phyloP scores from a whole-genome alignment of 352 stramenopile genomes.

The Phytophthora constricta region DNA sequence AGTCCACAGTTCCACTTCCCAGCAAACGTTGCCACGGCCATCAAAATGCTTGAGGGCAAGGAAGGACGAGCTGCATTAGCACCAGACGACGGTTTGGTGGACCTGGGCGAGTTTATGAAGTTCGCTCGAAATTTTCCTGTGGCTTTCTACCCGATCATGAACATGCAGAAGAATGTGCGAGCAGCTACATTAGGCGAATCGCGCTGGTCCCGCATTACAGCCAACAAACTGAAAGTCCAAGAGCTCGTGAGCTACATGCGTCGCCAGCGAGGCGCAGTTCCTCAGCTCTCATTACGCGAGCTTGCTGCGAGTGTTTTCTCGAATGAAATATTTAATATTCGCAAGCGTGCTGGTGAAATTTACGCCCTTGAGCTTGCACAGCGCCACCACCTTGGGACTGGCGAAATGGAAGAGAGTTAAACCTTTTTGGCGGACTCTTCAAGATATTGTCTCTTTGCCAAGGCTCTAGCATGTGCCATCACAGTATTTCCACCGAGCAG shows the following conservation, averaged over 20 bases:
- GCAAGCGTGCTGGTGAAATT: conserved; percentile 54
- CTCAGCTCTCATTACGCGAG: conserved; percentile 47
- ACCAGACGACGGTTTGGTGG: conserved; percentile 49
- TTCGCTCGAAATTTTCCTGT: conserved; percentile 58
- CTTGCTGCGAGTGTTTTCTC: conserved; percentile 58
- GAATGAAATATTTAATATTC: conserved; percentile 48
- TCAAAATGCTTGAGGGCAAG: conserved; percentile 57
- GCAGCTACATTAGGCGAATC: conserved; percentile 46
- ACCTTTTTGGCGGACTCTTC: conserved; percentile 7
- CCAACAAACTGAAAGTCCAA: conserved; percentile 59
- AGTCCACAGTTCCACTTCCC: conserved; percentile 72
- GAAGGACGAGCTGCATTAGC: conserved; percentile 26
- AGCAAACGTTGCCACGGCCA: conserved; percentile 64
- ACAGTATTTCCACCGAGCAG: conserved; percentile 41
- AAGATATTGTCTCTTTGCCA: conserved; percentile 49
- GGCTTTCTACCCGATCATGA: conserved; percentile 62
- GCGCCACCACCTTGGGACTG: conserved; percentile 29
- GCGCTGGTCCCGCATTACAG: conserved; percentile 51
- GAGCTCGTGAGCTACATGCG: conserved; percentile 68
- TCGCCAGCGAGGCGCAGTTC: conserved; percentile 52
- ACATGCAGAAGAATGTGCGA: conserved; percentile 66
- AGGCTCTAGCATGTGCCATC: conserved; percentile 32
- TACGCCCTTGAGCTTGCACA: conserved; percentile 54
- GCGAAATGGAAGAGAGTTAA: conserved; percentile 14
- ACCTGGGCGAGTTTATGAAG: conserved; percentile 59